These are phyloP conservation scores for Jacaranda mimosifolia DNA, from an alignment of 257 asterid species.

Conservation along the genomic window DNA sequence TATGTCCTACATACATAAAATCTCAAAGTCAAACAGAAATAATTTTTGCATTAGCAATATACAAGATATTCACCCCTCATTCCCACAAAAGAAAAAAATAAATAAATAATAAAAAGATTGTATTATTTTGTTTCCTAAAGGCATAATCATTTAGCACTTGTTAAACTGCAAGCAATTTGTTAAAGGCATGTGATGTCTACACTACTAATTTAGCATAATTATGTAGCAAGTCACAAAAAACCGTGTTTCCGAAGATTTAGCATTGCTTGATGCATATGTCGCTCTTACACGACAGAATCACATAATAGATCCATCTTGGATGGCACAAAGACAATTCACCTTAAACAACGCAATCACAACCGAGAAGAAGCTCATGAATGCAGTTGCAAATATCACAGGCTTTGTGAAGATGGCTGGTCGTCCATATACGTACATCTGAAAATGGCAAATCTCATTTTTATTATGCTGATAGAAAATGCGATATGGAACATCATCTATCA, in stretches of 20 bases:
- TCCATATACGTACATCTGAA: constrained; percentile 74
- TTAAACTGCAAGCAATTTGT: too few relatives aligned
- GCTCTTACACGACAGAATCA: too few relatives aligned
- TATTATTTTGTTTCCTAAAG: too few relatives aligned
- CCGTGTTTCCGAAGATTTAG: too few relatives aligned
- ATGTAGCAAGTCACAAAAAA: too few relatives aligned
- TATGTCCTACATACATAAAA: constrained; percentile 69
- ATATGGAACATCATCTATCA: too few relatives aligned
- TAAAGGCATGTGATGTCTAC: too few relatives aligned
- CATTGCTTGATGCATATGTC: too few relatives aligned
- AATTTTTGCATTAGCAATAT: constrained; percentile 5
- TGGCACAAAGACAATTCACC: constrained; percentile 46
- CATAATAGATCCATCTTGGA: neutral
- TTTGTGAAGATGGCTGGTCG: constrained; percentile 75
- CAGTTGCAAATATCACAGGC: constrained; percentile 87
- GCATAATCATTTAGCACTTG: too few relatives aligned
- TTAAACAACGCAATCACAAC: constrained; percentile 90
- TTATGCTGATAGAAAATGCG: neutral
- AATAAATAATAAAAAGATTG: too few relatives aligned
- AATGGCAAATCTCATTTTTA: constrained; percentile 30
- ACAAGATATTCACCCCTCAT: neutral
- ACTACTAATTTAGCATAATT: too few relatives aligned
- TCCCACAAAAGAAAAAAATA: neutral
- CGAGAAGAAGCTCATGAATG: constrained; percentile 98
- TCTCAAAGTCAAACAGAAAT: constrained; percentile 7